Base-by-base conservation (phyloP, 805 yeast genomes). In the Priceomyces castillae region DNA sequence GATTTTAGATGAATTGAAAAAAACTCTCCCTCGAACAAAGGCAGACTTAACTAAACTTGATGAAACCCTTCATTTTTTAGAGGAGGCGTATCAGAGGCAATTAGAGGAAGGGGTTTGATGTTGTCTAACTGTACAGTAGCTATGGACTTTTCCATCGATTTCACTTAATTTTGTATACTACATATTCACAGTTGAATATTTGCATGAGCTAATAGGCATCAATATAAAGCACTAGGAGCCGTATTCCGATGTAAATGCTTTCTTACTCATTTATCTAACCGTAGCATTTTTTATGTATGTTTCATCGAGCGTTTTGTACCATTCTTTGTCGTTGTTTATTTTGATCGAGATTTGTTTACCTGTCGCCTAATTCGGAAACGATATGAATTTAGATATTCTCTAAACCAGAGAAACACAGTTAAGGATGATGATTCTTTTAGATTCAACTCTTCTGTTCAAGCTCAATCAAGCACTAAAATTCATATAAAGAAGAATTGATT, bases 1-100 rank as follows among this genome's bases (percentile, higher is more conserved):
- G 7, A 54, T 57, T 41, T 51, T 76, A 28, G 53, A 54, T 23
- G 62, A 57, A n/a, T 48, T 73, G 42, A 71, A 70, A 47, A 54
- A 47, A 14, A 47, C 52, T 2, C 51, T 74, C 3, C 78, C 79
- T 3, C 59, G 54, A 40, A 60, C 62, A 31, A 57, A 58, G 31
- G 64, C 66, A 4, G 64, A 65, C 31, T 51, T 74, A 17, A 65
- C 65, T 41, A 59, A 62, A 41, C 48, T 69, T 42, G 56, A 59
- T 23, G 66, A 64, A 31, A 60, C 68, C 2, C 50, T 62, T 12
- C 45, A 44, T 33, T 61, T 66, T 43, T 50, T 67, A 39, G 64
- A 64, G 41, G 42, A 48, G 3, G 52, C 50, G 11, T 54, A 51
- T 42, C 37, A 47, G 15, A 52, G 35, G 18, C 56, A 52, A 39